Percentiles rank a stretch among this genome's conserved stretches.
These are phyloP conservation scores for Cardamine occulta DNA, from an alignment of 345 rosid species.

Conservation along the genomic window DNA sequence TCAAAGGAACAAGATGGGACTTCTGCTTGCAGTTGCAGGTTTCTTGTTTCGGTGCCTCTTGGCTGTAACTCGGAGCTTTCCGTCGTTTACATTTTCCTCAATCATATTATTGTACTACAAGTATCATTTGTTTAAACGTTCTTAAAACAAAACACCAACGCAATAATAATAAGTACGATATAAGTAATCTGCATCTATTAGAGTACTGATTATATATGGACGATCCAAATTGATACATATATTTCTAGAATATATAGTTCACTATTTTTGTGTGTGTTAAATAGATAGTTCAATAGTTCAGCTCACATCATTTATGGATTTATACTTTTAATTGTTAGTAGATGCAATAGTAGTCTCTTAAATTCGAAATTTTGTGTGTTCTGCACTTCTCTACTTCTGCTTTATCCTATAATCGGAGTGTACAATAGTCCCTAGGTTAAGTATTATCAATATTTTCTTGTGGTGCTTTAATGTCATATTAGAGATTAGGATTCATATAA, in stretches of 20 bases:
- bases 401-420: background rate
- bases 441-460: background rate
- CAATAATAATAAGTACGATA: background rate
- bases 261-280: background rate
- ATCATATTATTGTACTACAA: slow-evolving; percentile 22
- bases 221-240: background rate
- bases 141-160: background rate
- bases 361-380: background rate
- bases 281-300: background rate
- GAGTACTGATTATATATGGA: background rate
- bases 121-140: slow-evolving; percentile 6
- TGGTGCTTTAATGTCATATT: background rate
- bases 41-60: slow-evolving; percentile 41
- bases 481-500: background rate
- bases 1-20: slow-evolving; percentile 49
- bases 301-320: background rate
- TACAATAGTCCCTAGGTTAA: background rate
- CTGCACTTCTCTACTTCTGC: too few species aligned
- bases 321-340: background rate
- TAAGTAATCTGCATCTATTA: background rate
- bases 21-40: slow-evolving; percentile 43
- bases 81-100: slow-evolving; percentile 21
- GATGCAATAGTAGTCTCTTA: background rate
- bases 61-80: slow-evolving; percentile 38
- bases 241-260: background rate